phyloP scores from a whole-genome alignment of 2,329 filamentous ascomycete genomes.

The Colletotrichum sp. region DNA sequence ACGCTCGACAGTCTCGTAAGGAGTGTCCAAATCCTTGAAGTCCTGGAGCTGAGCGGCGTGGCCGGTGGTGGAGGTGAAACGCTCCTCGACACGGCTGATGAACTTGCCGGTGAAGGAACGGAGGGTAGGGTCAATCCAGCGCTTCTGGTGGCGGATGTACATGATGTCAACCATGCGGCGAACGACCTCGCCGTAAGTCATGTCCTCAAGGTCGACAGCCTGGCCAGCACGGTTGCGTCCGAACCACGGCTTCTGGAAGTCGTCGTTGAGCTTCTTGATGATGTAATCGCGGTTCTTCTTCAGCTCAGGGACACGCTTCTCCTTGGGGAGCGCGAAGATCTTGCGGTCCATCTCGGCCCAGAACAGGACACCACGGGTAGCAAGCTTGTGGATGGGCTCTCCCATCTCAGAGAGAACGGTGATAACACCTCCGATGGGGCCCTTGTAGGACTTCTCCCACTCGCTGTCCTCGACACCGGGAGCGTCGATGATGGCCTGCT shows the following conservation, averaged over 20 bases:
- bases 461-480: slow-evolving; percentile 80
- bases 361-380: slow-evolving; percentile 92
- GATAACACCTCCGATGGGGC: slow-evolving; percentile 88
- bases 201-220: slow-evolving; percentile 88
- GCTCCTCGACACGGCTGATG: slow-evolving; percentile 95
- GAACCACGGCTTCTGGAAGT: slow-evolving; percentile 98
- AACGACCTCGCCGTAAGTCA: slow-evolving; percentile 91
- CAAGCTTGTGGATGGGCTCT: slow-evolving; percentile 98
- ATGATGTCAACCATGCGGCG: slow-evolving; percentile 88
- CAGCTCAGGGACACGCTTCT: slow-evolving; percentile 86
- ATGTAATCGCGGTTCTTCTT: slow-evolving; percentile 90
- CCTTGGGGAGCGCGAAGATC: slow-evolving; percentile 95
- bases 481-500: slow-evolving; percentile 88
- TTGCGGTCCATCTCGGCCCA: slow-evolving; percentile 99
- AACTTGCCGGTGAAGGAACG: slow-evolving; percentile 89
- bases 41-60: slow-evolving; percentile 86
- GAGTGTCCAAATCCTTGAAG: slow-evolving; percentile 85
- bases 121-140: slow-evolving; percentile 91
- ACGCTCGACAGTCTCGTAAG: slow-evolving; percentile 77
- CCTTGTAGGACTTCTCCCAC: slow-evolving; percentile 95
- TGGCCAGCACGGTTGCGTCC: slow-evolving; percentile 82
- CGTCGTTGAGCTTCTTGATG: slow-evolving; percentile 93
- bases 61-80: slow-evolving; percentile 77
- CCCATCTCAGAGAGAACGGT: slow-evolving; percentile 99
- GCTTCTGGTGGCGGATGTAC: slow-evolving; percentile 87